Base-by-base conservation (phyloP, 805 yeast genomes). In the Nakazawaea ambrosiae region DNA sequence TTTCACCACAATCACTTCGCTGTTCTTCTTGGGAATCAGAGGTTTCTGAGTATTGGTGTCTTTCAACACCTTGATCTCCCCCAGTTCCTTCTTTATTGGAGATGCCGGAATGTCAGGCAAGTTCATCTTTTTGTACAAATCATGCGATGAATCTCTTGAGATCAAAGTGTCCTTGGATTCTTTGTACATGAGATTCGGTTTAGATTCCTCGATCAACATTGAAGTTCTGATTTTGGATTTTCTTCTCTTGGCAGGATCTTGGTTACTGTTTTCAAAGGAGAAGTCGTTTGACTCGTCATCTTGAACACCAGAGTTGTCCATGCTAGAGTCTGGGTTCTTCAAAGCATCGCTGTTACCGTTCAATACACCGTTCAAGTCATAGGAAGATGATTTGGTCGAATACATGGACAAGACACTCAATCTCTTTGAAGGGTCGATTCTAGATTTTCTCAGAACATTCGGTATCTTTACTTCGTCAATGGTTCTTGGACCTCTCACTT, bases 331-430 rank as follows among this genome's bases (percentile, higher is more conserved):
- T 22, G 12, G 17, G n/a, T n/a, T 26, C 12, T 17, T 35, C 27
- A 30, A 16, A 16, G 11, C 48, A 11, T 46, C 23, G 15, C 47
- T 54, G 14, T 34, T 35, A 19, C 39, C 42, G 30, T 58, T 63
- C 41, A 71, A 43, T 28, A 64, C 61, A 15, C 65, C 60, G 15
- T 70, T 72, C 49, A 81, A 63, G 50, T 81, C 79, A 27, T 70
- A 71, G 46, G 71, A 79, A 1, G 86, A 78, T 32, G 70, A 74
- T 44, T 71, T 76, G 3, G 88, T 75, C 1, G 89, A 81, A 48
- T 79, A 78, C 57, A 80, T 62, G 1, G 88, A 79, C 29, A 82
- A 55, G n/a, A 82, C 82, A 23, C 86, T 78, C 37, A 80, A 61
- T 51, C 92, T 70, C 57, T 78, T 82, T 50, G 75, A 75, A 26